Evolutionary conservation across 345 rosid species (phyloP).

Genomic region (Aethionema arabicum): DNA sequence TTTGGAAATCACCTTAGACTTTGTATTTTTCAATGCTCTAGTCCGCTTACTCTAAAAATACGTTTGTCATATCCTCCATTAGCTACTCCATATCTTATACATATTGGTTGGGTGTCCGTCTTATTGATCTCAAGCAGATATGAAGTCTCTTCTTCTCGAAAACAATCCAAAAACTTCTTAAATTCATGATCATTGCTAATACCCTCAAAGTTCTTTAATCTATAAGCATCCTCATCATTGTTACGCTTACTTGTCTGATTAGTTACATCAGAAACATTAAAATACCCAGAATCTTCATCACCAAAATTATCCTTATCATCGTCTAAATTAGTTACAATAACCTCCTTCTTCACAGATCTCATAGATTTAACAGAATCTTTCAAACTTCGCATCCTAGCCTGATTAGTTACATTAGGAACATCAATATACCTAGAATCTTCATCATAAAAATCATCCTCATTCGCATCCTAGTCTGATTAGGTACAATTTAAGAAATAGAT

Average conservation of each 20-base stretch:
- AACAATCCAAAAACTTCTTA: slow-evolving; percentile 39
- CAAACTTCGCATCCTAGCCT: slow-evolving; percentile 6
- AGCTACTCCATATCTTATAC: too few species aligned
- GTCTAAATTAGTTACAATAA: slow-evolving; percentile 15
- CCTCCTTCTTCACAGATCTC: slow-evolving; percentile 29
- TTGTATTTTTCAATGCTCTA: too few species aligned
- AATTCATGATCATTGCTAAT: slow-evolving; percentile 39
- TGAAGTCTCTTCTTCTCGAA: slow-evolving; percentile 36
- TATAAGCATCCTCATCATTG: slow-evolving; percentile 9
- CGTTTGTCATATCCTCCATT: slow-evolving; percentile 29
- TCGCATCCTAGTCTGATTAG: too few species aligned
- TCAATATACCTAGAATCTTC: neutral
- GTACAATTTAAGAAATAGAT: too few species aligned
- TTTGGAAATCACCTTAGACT: too few species aligned
- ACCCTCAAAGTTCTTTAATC: too few species aligned
- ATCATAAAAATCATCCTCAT: slow-evolving; percentile 5
- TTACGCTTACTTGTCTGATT: slow-evolving; percentile 18
- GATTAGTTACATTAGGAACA: neutral
- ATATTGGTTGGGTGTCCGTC: slow-evolving; percentile 28
- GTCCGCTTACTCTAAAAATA: neutral
- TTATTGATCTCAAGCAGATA: too few species aligned
- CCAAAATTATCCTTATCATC: slow-evolving; percentile 3
- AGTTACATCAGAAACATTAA: neutral
- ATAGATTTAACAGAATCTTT: neutral
- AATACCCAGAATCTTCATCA: slow-evolving; percentile 1